Base-by-base conservation (phyloP, 2,329 filamentous ascomycete species). In the Penicillium rolfsii region DNA sequence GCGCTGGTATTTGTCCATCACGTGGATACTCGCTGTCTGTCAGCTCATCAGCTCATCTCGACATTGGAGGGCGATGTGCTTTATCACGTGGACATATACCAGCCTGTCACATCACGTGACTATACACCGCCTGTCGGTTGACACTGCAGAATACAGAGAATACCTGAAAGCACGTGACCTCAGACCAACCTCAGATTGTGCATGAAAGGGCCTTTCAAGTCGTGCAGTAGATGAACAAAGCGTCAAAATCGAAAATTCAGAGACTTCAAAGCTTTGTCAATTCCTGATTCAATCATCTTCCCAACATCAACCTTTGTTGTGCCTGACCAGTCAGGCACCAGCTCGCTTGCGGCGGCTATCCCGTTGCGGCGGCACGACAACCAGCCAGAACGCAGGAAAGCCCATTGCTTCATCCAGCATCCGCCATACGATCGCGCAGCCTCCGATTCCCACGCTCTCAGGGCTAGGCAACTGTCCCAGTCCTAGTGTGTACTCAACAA, bases 271-370 rank as follows among this genome's bases (percentile, higher is more conserved):
- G 14, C 26, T 22, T n/a, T 30, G 45, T n/a, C 2, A 19, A n/a
- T n/a, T 5, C 16, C 36, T 53, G 4, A 9, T 14, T 53, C n/a
- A 1, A 26, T 7, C 19, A 14, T 28, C 19, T 9, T n/a, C 4
- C 12, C n/a, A 14, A 22, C 22, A 41, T 28, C 12, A 33, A 48
- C 40, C 7, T 33, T 12, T 22, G 22, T 53, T 8, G 28, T 63
- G 57, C 68, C 66, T 69, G 53, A 66, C 19, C 1, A 7, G 35
- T 62, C 48, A 73, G 69, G 67, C 66, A 65, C 3, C 19, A 55
- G 52, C 69, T 77, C 75, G 74, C 74, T 77, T 77, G 70, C 67
- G 68, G 75, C 74, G 75, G 70, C 71, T 77, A 77, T 71, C 69
- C 69, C 66, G 65, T 74, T 75, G 74, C 72, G 71, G 73, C 71